phyloP scores from a whole-genome alignment of 2,329 filamentous ascomycete species.

The Colletotrichum sp. region DNA sequence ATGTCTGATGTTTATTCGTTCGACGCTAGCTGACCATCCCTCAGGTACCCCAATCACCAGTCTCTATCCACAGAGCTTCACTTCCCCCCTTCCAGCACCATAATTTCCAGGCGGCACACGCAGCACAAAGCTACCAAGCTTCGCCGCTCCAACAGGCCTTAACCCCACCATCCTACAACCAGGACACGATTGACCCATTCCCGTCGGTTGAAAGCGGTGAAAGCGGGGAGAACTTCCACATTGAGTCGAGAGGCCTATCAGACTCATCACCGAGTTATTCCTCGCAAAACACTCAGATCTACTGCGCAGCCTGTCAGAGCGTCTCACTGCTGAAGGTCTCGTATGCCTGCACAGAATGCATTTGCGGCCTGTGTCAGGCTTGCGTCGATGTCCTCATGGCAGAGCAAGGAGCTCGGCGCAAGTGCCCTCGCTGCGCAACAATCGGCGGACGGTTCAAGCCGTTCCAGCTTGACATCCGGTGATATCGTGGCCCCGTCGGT shows the following conservation, averaged over 20 bases:
- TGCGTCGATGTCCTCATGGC: conserved; percentile 84
- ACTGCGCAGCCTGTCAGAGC: conserved; percentile 86
- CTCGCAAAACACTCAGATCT: conserved; percentile 83
- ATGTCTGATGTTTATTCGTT: not conserved
- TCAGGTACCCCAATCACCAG: conserved; percentile 68
- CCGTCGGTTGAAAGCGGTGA: conserved; percentile 85
- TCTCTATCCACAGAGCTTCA: conserved; percentile 67
- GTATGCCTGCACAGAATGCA: conserved; percentile 95
- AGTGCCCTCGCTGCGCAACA: conserved; percentile 80
- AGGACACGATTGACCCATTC: conserved; percentile 77
- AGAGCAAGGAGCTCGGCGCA: conserved; percentile 76
- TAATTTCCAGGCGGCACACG: conserved; percentile 54
- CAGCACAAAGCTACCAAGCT: conserved; percentile 74
- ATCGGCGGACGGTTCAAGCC: conserved; percentile 84
- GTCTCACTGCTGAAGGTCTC: conserved; percentile 80
- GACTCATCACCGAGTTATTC: conserved; percentile 77
- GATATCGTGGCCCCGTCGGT: not conserved
- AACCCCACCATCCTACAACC: conserved; percentile 78
- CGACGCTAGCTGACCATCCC: not conserved
- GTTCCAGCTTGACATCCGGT: conserved; percentile 83
- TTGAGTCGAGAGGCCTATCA: conserved; percentile 67
- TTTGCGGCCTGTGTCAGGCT: conserved; percentile 87
- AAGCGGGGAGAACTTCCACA: conserved; percentile 75
- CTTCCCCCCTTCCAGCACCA: conserved; percentile 66
- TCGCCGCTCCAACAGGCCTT: conserved; percentile 90